A percentile compares a stretch with the other conserved stretches of the same genome.
phyloP scores from a whole-genome alignment of 164 flowering plant species.

The Macadamia tetraphylla region DNA sequence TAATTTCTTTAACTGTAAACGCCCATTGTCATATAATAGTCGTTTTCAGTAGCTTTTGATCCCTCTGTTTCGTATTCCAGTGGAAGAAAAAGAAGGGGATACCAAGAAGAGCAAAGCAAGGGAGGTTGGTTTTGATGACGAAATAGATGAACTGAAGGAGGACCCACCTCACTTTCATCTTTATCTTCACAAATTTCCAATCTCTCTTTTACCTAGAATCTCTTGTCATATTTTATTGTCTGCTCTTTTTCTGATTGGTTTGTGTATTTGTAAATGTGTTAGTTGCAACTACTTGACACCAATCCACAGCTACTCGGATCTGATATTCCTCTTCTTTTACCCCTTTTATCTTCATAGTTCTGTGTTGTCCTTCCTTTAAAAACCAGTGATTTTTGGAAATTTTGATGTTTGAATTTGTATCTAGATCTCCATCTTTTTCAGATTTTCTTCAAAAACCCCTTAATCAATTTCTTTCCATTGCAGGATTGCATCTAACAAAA shows the following conservation, averaged over 20 bases:
- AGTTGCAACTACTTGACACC: conserved; percentile 17
- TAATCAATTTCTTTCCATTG: neutral
- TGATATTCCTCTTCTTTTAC: conserved; percentile 5
- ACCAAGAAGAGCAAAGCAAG: no score
- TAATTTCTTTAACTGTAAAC: no score
- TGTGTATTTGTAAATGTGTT: neutral
- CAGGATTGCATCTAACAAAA: neutral
- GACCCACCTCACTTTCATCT: conserved; percentile 11
- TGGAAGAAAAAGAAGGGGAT: no score
- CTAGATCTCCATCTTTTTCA: neutral
- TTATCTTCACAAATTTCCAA: conserved; percentile 6
- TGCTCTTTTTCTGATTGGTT: neutral
- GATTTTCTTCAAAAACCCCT: conserved; percentile 9
- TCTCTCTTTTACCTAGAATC: conserved; percentile 1
- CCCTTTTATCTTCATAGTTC: neutral
- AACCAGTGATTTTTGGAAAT: conserved; percentile 24
- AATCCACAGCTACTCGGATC: conserved; percentile 27
- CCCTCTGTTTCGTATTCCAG: no score
- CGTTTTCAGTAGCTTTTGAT: no score
- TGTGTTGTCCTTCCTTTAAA: neutral
- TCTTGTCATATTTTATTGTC: neutral
- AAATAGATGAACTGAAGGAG: conserved; percentile 6
- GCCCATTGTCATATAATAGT: no score
- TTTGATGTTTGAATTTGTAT: conserved; percentile 33
- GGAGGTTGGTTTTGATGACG: neutral